These are phyloP conservation scores for Tuber magnatum DNA, from an alignment of 495 filamentous ascomycete genomes.

Conservation along the genomic window DNA sequence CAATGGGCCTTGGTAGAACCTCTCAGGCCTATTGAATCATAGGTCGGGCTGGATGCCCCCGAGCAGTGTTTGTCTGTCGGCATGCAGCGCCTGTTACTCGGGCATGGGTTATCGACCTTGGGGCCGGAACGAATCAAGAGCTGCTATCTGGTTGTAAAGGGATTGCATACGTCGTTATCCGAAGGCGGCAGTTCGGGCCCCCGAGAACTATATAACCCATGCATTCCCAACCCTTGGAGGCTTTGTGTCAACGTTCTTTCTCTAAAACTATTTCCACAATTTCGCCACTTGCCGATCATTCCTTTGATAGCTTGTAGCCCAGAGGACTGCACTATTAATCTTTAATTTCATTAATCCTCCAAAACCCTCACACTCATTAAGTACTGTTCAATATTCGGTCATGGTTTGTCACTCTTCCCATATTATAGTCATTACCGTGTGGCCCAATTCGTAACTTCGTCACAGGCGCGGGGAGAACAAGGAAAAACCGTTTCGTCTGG, in stretches of 20 bases:
- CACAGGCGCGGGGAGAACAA: neutral
- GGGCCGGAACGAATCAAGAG: neutral
- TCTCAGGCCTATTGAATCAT: neutral
- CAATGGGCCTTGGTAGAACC: neutral
- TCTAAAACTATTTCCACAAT: neutral
- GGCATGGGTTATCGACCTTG: neutral
- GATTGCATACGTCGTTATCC: neutral
- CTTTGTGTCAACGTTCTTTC: neutral
- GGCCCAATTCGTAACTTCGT: neutral
- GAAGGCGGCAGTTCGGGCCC: neutral
- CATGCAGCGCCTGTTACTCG: neutral
- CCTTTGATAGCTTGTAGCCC: neutral
- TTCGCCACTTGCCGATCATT: neutral
- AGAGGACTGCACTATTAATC: neutral
- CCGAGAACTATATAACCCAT: neutral
- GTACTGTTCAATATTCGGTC: neutral
- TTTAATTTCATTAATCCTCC: neutral
- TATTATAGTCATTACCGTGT: neutral
- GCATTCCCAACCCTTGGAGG: neutral
- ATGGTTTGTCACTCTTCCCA: slow-evolving; percentile 5
- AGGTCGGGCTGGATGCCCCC: neutral
- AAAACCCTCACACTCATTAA: neutral
- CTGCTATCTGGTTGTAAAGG: neutral
- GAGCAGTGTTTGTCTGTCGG: neutral
- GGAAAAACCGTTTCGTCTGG: neutral